Evolutionary conservation across 2,329 filamentous ascomycete species (phyloP).

Genomic region (Ophiocordyceps robertsii): DNA sequence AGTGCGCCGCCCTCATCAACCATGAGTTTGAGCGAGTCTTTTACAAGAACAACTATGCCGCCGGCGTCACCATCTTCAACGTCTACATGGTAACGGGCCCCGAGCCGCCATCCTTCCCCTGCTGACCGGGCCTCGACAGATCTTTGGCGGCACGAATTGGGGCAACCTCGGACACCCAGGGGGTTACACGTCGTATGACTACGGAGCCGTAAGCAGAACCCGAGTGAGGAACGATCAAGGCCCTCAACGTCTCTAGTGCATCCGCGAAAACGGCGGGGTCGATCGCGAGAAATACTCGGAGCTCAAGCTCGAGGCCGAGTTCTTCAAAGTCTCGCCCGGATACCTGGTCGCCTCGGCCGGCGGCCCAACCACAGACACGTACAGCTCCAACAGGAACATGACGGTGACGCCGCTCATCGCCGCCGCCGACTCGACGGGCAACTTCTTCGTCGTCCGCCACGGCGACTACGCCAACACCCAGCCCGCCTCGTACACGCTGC

Average conservation of each 20-base stretch:
- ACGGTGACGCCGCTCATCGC: constrained; percentile 48
- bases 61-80: constrained; percentile 54
- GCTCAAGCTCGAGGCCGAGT: constrained; percentile 63
- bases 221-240: too few relatives aligned
- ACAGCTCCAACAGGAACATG: constrained; percentile 36
- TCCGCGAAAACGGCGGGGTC: constrained; percentile 56
- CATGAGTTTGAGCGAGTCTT: constrained; percentile 67
- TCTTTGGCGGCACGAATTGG: constrained; percentile 72
- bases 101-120: background rate
- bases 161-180: constrained; percentile 62
- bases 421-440: constrained; percentile 30
- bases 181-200: constrained; percentile 46
- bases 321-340: constrained; percentile 57
- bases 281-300: constrained; percentile 67
- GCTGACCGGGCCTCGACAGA: constrained; percentile 28
- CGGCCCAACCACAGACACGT: constrained; percentile 33
- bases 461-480: constrained; percentile 45
- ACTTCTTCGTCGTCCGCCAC: constrained; percentile 58
- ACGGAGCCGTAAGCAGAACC: constrained; percentile 25
- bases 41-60: constrained; percentile 61
- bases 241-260: too few relatives aligned
- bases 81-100: constrained; percentile 51
- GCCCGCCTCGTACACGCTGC: constrained; percentile 49
- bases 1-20: constrained; percentile 53
- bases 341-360: constrained; percentile 50